Evolutionary conservation across 1,284 basidiomycete species (phyloP).

Genomic region (Salmacisia buchloeana): DNA sequence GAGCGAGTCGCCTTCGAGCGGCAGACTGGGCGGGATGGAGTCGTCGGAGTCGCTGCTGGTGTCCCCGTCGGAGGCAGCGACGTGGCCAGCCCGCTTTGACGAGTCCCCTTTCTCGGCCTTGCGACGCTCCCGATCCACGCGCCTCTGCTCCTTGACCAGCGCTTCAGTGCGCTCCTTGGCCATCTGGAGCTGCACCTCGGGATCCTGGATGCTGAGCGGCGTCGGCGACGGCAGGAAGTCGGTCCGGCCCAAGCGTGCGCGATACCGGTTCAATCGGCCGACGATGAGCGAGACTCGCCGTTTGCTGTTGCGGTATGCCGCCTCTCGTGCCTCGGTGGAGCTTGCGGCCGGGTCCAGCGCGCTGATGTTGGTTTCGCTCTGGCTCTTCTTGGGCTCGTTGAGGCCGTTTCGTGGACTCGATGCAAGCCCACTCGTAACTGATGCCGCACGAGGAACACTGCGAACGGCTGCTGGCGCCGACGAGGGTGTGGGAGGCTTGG

Average conservation of each 20-base stretch:
- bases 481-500: background rate
- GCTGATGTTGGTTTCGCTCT: background rate
- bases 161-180: constrained; percentile 3
- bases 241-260: constrained; percentile 2
- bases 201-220: background rate
- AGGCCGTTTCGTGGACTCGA: too few relatives aligned
- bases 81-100: background rate
- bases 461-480: background rate
- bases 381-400: background rate
- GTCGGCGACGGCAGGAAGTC: constrained; percentile 8
- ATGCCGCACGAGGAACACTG: background rate
- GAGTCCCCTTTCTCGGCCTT: background rate
- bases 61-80: background rate
- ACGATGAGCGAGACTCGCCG: background rate
- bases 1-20: constrained; percentile 7
- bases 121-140: background rate
- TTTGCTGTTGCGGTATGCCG: background rate
- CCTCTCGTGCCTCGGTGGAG: background rate
- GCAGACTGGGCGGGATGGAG: background rate
- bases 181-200: background rate
- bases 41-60: background rate
- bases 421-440: too few relatives aligned
- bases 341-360: background rate
- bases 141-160: background rate
- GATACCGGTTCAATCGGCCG: background rate